A percentile compares a stretch with the other conserved stretches of the same genome.
Conservation (phyloP, 2,329 filamentous ascomycete species). For the Herpomyces periplanetae region DNA sequence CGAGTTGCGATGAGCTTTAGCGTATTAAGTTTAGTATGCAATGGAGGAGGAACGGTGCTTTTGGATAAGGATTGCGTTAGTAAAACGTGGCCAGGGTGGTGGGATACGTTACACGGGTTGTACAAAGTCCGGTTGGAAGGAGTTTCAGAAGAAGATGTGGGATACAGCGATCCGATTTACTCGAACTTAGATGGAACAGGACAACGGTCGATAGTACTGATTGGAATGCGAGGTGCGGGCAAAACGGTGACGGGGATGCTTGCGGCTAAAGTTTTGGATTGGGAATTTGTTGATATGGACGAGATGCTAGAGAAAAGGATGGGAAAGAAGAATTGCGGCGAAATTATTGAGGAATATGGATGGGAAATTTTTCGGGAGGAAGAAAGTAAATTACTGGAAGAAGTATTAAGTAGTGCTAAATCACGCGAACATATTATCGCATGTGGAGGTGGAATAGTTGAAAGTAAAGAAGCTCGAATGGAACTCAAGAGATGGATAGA, state of each 20-base stretch:
- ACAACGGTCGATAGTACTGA: constrained; percentile 39
- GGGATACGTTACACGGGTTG: constrained; percentile 43
- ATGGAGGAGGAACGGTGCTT: constrained; percentile 31
- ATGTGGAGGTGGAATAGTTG: constrained; percentile 71
- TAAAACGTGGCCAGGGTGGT: constrained; percentile 98
- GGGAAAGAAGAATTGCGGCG: constrained; percentile 21
- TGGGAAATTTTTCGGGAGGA: constrained; percentile 62
- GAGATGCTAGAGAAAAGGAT: constrained; percentile 57
- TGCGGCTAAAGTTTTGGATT: constrained; percentile 32
- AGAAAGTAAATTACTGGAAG: constrained; percentile 31
- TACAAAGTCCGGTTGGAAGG: constrained; percentile 43
- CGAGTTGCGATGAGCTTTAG: constrained; percentile 96
- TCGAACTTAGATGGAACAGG: constrained; percentile 7
- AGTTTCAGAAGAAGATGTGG: constrained; percentile 10
- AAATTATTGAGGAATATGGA: constrained; percentile 35
- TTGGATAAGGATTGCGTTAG: constrained; percentile 68
- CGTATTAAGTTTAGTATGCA: constrained; percentile 32
- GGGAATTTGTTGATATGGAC: constrained; percentile 54
- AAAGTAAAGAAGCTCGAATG: constrained; percentile 36
- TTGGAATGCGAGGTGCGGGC: constrained; percentile 84
- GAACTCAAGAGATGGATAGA: constrained; percentile 31
- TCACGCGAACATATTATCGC: constrained; percentile 45
- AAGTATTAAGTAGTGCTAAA: constrained; percentile 32
- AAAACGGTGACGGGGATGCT: constrained; percentile 76
- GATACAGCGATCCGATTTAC: constrained; percentile 7